These are phyloP conservation scores for Diaporthe ilicicola DNA, from an alignment of 2,329 filamentous ascomycete genomes.

Conservation along the genomic window DNA sequence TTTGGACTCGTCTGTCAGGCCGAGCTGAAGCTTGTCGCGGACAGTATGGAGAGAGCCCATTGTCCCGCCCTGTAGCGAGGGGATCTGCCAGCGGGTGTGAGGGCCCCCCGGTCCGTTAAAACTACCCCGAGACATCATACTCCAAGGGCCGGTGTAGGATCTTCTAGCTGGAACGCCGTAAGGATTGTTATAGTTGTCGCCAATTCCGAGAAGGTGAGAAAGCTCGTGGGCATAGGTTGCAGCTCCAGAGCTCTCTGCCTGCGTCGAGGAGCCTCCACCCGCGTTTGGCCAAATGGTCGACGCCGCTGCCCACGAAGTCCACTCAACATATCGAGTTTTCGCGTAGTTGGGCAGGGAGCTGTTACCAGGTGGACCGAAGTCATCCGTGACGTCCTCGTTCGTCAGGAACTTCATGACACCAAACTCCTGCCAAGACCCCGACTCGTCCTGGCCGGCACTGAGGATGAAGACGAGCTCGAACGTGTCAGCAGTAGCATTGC, in stretches of 20 bases:
- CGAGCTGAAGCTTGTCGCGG: slow-evolving; percentile 62
- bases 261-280: slow-evolving; percentile 59
- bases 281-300: slow-evolving; percentile 63
- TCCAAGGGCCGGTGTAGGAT: slow-evolving; percentile 60
- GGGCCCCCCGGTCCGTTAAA: slow-evolving; percentile 64
- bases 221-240: slow-evolving; percentile 62
- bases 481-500: slow-evolving; percentile 54
- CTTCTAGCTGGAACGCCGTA: slow-evolving; percentile 55
- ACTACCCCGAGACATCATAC: slow-evolving; percentile 60
- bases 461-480: slow-evolving; percentile 64
- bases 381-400: slow-evolving; percentile 56
- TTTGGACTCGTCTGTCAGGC: slow-evolving; percentile 51
- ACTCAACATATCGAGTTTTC: slow-evolving; percentile 59
- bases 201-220: slow-evolving; percentile 59
- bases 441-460: slow-evolving; percentile 63
- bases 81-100: slow-evolving; percentile 61
- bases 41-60: slow-evolving; percentile 62
- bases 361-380: slow-evolving; percentile 56
- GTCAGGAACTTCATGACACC: slow-evolving; percentile 61
- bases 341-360: slow-evolving; percentile 53
- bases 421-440: slow-evolving; percentile 65
- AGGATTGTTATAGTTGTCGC: slow-evolving; percentile 65
- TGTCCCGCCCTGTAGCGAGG: slow-evolving; percentile 55
- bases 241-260: slow-evolving; percentile 62
- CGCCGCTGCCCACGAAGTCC: slow-evolving; percentile 62